Conservation (phyloP, 371 early-diverging fungal species). For the Circinella minor region DNA sequence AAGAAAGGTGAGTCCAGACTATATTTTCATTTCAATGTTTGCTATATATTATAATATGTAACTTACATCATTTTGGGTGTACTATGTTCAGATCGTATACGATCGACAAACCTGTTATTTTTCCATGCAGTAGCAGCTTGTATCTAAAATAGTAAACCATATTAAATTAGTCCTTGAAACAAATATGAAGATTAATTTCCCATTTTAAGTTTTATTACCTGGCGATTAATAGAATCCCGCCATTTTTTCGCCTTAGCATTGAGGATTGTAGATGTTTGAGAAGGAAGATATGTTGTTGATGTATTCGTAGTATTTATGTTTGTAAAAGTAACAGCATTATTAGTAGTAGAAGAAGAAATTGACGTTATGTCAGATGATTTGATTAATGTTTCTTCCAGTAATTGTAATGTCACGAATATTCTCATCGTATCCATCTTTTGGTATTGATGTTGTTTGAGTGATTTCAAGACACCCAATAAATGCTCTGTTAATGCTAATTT, state of each 20-base stretch:
- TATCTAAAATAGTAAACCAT: not conserved
- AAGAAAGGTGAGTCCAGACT: not conserved
- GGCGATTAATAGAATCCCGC: not conserved
- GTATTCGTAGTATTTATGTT: too few relatives aligned
- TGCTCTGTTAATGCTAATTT: slow-evolving; percentile 12
- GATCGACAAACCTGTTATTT: slow-evolving; percentile 3
- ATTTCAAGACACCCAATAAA: slow-evolving; percentile 1
- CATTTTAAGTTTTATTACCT: not conserved
- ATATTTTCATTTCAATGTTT: not conserved
- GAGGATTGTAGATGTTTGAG: too few relatives aligned
- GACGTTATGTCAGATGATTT: not conserved
- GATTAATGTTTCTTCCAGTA: not conserved
- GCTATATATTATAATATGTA: not conserved
- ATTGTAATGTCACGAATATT: not conserved
- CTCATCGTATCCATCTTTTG: not conserved
- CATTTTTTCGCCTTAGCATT: not conserved
- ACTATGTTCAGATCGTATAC: not conserved
- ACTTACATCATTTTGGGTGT: slow-evolving; percentile 5
- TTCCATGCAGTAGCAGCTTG: slow-evolving; percentile 6
- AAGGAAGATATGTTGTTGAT: too few relatives aligned
- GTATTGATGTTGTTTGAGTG: not conserved
- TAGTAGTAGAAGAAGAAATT: not conserved
- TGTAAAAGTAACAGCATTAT: not conserved
- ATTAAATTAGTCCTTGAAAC: too few relatives aligned
- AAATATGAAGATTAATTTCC: too few relatives aligned